Base-by-base conservation (phyloP, 257 asterid species). In the Striga asiatica region DNA sequence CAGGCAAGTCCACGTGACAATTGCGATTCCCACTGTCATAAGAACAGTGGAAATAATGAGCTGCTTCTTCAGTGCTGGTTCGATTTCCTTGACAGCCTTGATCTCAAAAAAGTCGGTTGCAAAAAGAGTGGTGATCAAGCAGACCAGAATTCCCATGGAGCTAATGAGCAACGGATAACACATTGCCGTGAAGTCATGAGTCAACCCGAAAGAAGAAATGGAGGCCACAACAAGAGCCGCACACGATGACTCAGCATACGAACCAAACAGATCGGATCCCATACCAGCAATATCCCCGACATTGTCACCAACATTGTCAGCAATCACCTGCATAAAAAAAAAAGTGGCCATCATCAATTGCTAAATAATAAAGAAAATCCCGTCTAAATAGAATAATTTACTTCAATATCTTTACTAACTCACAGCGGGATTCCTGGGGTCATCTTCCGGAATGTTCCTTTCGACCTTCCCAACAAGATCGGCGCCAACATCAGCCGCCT, bases 231-330 rank as follows among this genome's bases (percentile, higher is more conserved):
- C 82, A 61, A 80, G 88, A 17, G 88, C 88, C 37, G 88, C 88
- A 62, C 88, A 80, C 4, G 88, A 80, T 21, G 88, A 48, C 65
- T 80, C 88, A 16, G 88, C 88, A 46, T 77, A 80, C 14, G 88
- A 80, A 46, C 88, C 88, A 27, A 80, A 80, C 56, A 80, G 84
- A 65, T 80, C 88, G 42, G 88, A 80, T 3, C 88, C 88, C 88
- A 83, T 73, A 43, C 97, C 97, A 73, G 96, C 97, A 76, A 89
- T 89, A 71, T 89, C 97, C 58, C 97, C 97, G 16, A 89, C 97
- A 64, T 88, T 88, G 60, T 88, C 97, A 48, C 97, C 97, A 62
- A 88, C 95, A 48, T 89, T 85, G 65, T 89, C 95, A 54, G 97
- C 97, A 66, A 89, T 85, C 76, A 89, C 95, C 95, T 85, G 83